Conservation (phyloP, 495 filamentous ascomycete genomes). For the Hypomontagnella submonticulosa region DNA sequence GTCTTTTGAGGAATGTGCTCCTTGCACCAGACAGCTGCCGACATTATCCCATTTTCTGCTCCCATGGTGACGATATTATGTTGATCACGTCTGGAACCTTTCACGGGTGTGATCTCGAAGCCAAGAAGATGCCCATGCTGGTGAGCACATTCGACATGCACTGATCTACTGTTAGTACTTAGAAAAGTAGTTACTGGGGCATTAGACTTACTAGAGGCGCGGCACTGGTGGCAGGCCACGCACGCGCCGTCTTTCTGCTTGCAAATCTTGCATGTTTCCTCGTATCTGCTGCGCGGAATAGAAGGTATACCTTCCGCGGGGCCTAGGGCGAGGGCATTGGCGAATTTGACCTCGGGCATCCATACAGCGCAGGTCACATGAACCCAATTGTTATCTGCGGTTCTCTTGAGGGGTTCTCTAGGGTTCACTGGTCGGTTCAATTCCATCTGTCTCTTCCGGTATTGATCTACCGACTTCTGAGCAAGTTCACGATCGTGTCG, state of each 20-base stretch:
- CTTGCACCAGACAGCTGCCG: constrained; percentile 88
- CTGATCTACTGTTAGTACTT: constrained; percentile 50
- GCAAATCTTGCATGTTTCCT: constrained; percentile 87
- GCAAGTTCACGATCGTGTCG: constrained; percentile 83
- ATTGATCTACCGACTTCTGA: constrained; percentile 75
- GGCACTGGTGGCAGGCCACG: constrained; percentile 84
- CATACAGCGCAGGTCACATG: constrained; percentile 93
- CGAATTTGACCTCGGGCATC: constrained; percentile 92
- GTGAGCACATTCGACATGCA: constrained; percentile 92
- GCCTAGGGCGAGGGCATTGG: constrained; percentile 79
- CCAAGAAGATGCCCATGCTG: constrained; percentile 83
- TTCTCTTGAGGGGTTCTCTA: constrained; percentile 91
- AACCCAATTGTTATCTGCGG: constrained; percentile 96
- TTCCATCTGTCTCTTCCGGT: constrained; percentile 83
- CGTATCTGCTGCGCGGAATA: constrained; percentile 74
- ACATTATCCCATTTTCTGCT: constrained; percentile 78
- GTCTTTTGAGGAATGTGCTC: constrained; percentile 77
- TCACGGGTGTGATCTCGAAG: constrained; percentile 90
- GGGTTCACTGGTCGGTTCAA: constrained; percentile 82
- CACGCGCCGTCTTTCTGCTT: constrained; percentile 77
- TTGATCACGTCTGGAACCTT: constrained; percentile 82
- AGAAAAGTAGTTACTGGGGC: constrained; percentile 3
- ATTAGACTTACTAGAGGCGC: constrained; percentile 61
- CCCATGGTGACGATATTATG: constrained; percentile 78
- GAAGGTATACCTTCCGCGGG: constrained; percentile 87